Evolutionary conservation across 306 rosid genomes (phyloP).

Genomic region (Trifolium fragiferum): DNA sequence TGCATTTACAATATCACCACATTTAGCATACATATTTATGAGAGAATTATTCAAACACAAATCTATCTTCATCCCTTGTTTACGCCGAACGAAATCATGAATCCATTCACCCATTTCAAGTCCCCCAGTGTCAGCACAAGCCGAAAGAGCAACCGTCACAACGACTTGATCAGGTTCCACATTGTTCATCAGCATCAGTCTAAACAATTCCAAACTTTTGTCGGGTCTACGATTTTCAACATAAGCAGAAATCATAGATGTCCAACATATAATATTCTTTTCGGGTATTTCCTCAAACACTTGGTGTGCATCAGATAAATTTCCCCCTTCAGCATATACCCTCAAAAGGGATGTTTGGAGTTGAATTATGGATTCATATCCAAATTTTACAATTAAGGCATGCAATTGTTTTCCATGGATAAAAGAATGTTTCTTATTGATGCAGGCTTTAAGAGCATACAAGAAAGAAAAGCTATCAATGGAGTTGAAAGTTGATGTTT

Average conservation of each 20-base stretch:
- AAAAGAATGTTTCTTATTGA: slow-evolving; percentile 35
- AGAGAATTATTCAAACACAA: slow-evolving; percentile 61
- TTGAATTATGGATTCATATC: slow-evolving; percentile 46
- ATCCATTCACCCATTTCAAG: slow-evolving; percentile 62
- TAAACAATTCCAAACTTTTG: slow-evolving; percentile 54
- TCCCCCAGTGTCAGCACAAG: slow-evolving; percentile 64
- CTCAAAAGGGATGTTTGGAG: slow-evolving; percentile 62
- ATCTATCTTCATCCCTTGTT: slow-evolving; percentile 41
- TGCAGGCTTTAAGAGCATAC: slow-evolving; percentile 58
- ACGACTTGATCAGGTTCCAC: slow-evolving; percentile 60
- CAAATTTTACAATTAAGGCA: slow-evolving; percentile 53
- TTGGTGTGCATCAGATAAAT: slow-evolving; percentile 43
- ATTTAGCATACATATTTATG: slow-evolving; percentile 64
- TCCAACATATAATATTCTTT: slow-evolving; percentile 53
- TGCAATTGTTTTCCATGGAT: slow-evolving; percentile 56
- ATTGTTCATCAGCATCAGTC: slow-evolving; percentile 54
- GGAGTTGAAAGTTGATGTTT: slow-evolving; percentile 29
- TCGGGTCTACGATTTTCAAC: slow-evolving; percentile 55
- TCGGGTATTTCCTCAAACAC: slow-evolving; percentile 55
- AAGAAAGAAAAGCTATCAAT: slow-evolving; percentile 58
- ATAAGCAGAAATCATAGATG: slow-evolving; percentile 65
- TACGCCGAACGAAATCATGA: slow-evolving; percentile 40
- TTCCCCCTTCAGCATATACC: slow-evolving; percentile 39
- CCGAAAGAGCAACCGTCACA: slow-evolving; percentile 58
- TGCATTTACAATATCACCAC: slow-evolving; percentile 53